Conservation (phyloP, 495 filamentous ascomycete genomes). For the Emericellopsis terricola region DNA sequence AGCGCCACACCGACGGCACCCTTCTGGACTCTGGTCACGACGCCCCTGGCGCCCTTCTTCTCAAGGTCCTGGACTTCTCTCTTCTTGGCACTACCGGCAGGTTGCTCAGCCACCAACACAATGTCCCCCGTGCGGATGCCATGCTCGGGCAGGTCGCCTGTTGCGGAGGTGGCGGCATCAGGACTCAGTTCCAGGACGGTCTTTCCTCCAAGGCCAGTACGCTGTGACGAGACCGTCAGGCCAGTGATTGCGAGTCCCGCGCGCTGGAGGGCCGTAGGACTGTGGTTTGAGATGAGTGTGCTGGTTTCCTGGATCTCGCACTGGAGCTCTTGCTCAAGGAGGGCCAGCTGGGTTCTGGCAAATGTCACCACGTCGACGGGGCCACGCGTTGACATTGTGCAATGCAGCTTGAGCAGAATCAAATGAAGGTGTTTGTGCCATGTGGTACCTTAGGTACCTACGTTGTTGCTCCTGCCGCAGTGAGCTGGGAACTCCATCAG, state of each 20-base stretch:
- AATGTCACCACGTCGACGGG: conserved; percentile 54
- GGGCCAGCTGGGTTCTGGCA: conserved; percentile 56
- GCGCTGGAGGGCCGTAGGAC: conserved; percentile 58
- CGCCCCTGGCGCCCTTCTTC: conserved; percentile 53
- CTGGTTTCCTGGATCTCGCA: conserved; percentile 62
- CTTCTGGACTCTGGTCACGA: conserved; percentile 52
- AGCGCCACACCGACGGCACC: conserved; percentile 55
- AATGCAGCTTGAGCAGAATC: too few relatives aligned
- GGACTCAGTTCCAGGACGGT: conserved; percentile 65
- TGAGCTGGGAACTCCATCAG: too few relatives aligned
- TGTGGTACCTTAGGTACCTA: too few relatives aligned
- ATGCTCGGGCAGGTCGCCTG: conserved; percentile 48
- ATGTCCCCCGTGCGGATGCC: conserved; percentile 80
- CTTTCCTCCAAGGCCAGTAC: conserved; percentile 83
- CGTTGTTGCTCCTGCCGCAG: too few relatives aligned
- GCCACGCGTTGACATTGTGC: conserved; percentile 21
- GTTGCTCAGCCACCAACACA: conserved; percentile 62
- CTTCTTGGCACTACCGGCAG: conserved; percentile 49
- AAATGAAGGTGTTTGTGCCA: too few relatives aligned
- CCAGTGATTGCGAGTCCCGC: conserved; percentile 81
- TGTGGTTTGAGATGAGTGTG: conserved; percentile 46
- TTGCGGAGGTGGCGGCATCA: conserved; percentile 44
- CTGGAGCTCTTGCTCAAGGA: conserved; percentile 61
- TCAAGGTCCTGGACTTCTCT: conserved; percentile 48
- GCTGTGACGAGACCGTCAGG: conserved; percentile 52